Conservation (phyloP, 2,329 filamentous ascomycete species). For the Dothidotthia symphoricarpi region DNA sequence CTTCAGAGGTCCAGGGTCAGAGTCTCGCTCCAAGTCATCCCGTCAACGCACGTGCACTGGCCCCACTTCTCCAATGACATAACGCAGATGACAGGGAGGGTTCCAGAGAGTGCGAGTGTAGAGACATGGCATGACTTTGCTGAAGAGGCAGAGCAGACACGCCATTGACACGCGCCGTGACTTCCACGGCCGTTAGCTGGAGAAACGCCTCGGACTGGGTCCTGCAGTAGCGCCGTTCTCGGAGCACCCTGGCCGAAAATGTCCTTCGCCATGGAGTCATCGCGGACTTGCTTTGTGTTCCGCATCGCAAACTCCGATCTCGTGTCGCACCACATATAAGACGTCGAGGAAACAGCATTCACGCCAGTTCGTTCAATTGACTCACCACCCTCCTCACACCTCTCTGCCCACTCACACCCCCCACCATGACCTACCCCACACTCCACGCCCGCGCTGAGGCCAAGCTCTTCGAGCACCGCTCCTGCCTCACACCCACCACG, state of each 20-base stretch:
- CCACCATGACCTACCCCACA: constrained; percentile 37
- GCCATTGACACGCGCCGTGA: too few relatives aligned
- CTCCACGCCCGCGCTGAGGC: constrained; percentile 45
- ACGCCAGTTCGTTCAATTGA: constrained; percentile 11
- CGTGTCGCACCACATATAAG: constrained; percentile 7
- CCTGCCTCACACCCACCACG: constrained; percentile 42
- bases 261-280: constrained; percentile 30
- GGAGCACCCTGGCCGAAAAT: constrained; percentile 24
- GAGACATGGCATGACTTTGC: too few relatives aligned
- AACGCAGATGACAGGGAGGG: too few relatives aligned
- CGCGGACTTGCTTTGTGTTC: constrained; percentile 6
- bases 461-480: constrained; percentile 44
- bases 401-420: background rate
- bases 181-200: background rate
- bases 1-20: too few relatives aligned
- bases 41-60: constrained; percentile 25
- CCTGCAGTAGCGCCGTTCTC: constrained; percentile 27
- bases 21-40: constrained; percentile 13
- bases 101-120: too few relatives aligned
- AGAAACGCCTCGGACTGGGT: background rate
- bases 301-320: constrained; percentile 18
- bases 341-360: constrained; percentile 1
- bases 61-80: too few relatives aligned
- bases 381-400: background rate
- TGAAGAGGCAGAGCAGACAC: too few relatives aligned